Conservation (phyloP, 2,329 filamentous ascomycete species). For the Sporothrix curviconia region DNA sequence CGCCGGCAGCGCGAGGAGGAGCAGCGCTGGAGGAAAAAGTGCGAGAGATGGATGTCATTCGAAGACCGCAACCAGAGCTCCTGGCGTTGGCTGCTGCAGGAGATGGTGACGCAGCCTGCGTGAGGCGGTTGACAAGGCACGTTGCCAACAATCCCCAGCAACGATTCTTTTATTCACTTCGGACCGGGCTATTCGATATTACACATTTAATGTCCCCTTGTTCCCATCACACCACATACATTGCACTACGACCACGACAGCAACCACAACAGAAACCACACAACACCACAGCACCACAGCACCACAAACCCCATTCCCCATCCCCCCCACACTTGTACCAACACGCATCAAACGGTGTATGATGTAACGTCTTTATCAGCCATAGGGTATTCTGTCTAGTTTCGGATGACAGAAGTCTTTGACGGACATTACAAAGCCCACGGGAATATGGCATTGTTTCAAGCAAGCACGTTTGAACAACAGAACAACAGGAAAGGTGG, state of each 20-base stretch:
- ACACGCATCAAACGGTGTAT: not conserved
- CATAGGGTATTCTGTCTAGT: too few species aligned
- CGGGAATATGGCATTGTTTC: not conserved
- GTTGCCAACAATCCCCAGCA: not conserved
- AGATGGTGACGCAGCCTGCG: slow-evolving; percentile 38
- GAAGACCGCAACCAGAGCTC: slow-evolving; percentile 49
- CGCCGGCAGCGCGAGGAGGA: slow-evolving; percentile 85
- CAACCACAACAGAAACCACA: too few species aligned
- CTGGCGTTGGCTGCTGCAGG: slow-evolving; percentile 73
- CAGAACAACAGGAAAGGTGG: not conserved
- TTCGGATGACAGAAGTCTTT: too few species aligned
- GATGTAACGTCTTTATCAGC: not conserved
- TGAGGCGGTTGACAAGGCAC: not conserved
- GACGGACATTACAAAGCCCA: not conserved
- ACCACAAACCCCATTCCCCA: not conserved
- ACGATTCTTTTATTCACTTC: not conserved
- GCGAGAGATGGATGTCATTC: slow-evolving; percentile 72
- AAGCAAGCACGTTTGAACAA: not conserved
- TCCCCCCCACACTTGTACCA: slow-evolving; percentile 5
- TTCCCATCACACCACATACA: too few species aligned
- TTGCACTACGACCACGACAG: not conserved
- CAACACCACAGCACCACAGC: not conserved
- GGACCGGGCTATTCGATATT: too few species aligned
- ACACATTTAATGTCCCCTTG: not conserved
- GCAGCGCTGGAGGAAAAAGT: slow-evolving; percentile 81